Base-by-base conservation (phyloP, 352 stramenopile species). In the Phytophthora pseudosyringae region DNA sequence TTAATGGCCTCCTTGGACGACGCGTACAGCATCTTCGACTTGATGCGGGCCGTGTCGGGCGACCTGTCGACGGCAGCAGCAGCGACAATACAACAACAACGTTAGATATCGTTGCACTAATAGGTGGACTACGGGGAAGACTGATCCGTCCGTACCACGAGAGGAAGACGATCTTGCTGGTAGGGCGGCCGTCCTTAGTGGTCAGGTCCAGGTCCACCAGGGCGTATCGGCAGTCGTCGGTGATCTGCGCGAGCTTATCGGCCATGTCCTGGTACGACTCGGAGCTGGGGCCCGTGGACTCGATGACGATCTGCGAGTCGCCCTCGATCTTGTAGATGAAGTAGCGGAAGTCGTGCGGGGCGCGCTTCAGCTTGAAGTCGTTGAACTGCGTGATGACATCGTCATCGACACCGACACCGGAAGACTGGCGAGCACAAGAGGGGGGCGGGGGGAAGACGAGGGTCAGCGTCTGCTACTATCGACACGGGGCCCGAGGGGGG, bases 11-110 rank as follows among this genome's bases (percentile, higher is more conserved):
- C 94, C 82, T 98, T 99, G 26, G 90, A 98, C 16, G 90, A 92
- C 54, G 88, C 87, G 84, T 98, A 99, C 35, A 98, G 64, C 96
- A 99, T 99, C 83, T 98, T 99, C 52, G 81, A 84, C 81, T 97
- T 97, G 52, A 98, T 88, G 13, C 75, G 80, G 3, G 92, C 89
- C 51, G 87, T 97, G 75, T 99, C 96, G 18, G 96, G 96, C 58
- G 94, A 98, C 83, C 83, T 91, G 38, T 8, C 5, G 7, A n/a
- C n/a, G n/a, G n/a, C 10, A 65, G 29, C 5, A 45, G 16, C 21
- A 21, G 21, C 21, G 21, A n/a, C 1, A 35, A 49, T 2, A 36
- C 6, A 12, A 36, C 35, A 45, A 5, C n/a, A 41, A 10, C 11
- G 43, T 59, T 43, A 57, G 10, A 52, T 12, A 35, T 43, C 32